A percentile compares a stretch with the other conserved stretches of the same genome.
These are phyloP conservation scores for Selenicereus undatus DNA, from an alignment of 148 eudicot genomes.

Conservation along the genomic window DNA sequence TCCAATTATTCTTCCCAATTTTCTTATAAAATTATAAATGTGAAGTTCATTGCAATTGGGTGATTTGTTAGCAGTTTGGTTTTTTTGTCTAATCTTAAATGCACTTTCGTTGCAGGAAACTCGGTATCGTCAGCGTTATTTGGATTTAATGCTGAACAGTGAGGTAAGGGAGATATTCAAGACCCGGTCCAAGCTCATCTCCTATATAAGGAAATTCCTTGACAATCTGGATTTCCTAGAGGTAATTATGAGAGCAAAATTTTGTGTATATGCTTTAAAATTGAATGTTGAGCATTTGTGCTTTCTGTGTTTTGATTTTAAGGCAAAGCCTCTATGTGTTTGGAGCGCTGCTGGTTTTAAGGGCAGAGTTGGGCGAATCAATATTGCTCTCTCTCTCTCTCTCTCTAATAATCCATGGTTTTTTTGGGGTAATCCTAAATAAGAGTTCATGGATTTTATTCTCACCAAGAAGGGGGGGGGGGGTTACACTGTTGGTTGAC, in stretches of 20 bases:
- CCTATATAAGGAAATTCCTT: constrained; percentile 66
- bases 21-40: too few relatives aligned
- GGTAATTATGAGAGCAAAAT: constrained; percentile 33
- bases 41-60: too few relatives aligned
- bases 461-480: too few relatives aligned
- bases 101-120: constrained; percentile 54
- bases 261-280: background rate
- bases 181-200: constrained; percentile 59
- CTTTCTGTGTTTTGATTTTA: background rate
- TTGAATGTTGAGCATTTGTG: background rate
- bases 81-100: background rate
- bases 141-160: constrained; percentile 77
- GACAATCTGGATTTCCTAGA: constrained; percentile 69
- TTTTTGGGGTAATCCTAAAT: too few relatives aligned
- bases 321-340: background rate
- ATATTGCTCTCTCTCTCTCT: too few relatives aligned
- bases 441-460: too few relatives aligned
- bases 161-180: constrained; percentile 77
- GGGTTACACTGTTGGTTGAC: too few relatives aligned
- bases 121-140: constrained; percentile 86
- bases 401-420: too few relatives aligned
- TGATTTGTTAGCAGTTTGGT: too few relatives aligned
- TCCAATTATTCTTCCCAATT: too few relatives aligned
- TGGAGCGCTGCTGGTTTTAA: background rate
- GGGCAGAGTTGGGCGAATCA: background rate